Evolutionary conservation across 257 asterid species (phyloP).

Genomic region (Gentiana macrophylla): DNA sequence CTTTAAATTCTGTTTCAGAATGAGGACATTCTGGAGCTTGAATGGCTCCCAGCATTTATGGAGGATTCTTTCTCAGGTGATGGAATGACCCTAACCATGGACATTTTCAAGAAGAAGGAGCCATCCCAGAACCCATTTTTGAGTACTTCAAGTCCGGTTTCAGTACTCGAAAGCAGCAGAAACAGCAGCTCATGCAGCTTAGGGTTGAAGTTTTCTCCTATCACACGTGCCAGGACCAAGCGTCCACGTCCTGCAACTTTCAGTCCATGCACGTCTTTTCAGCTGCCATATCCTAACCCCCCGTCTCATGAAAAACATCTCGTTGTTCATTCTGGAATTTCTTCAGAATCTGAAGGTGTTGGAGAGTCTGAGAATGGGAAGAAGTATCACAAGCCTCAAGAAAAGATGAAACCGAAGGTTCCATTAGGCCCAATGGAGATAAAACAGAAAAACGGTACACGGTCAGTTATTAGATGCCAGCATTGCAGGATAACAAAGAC

Average conservation of each 20-base stretch:
- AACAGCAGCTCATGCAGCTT: constrained; percentile 36
- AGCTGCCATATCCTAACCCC: constrained; percentile 62
- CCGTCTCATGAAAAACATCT: constrained; percentile 23
- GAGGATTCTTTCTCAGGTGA: constrained; percentile 65
- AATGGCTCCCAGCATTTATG: constrained; percentile 66
- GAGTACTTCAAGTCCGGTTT: constrained; percentile 61
- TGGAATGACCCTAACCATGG: constrained; percentile 53
- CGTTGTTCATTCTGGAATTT: constrained; percentile 16
- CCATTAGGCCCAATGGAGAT: constrained; percentile 1
- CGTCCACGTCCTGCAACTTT: constrained; percentile 70
- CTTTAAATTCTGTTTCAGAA: constrained; percentile 68
- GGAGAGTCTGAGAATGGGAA: constrained; percentile 30
- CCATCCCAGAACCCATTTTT: constrained; percentile 33
- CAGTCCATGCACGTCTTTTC: constrained; percentile 42
- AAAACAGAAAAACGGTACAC: constrained; percentile 12
- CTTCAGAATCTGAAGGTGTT: constrained; percentile 24
- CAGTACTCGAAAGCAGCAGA: constrained; percentile 71
- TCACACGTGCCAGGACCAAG: constrained; percentile 66
- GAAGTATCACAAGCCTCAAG: constrained; percentile 23
- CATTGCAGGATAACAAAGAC: constrained; percentile 50
- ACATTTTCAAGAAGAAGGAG: constrained; percentile 28
- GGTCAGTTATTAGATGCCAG: constrained; percentile 29
- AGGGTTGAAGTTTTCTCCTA: constrained; percentile 32
- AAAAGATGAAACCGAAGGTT: constrained; percentile 30
- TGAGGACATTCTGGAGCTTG: constrained; percentile 56